Percentiles rank a stretch among this genome's conserved stretches.
These are phyloP conservation scores for Diddensiella santjacobensis DNA, from an alignment of 805 yeast genomes.

Conservation along the genomic window DNA sequence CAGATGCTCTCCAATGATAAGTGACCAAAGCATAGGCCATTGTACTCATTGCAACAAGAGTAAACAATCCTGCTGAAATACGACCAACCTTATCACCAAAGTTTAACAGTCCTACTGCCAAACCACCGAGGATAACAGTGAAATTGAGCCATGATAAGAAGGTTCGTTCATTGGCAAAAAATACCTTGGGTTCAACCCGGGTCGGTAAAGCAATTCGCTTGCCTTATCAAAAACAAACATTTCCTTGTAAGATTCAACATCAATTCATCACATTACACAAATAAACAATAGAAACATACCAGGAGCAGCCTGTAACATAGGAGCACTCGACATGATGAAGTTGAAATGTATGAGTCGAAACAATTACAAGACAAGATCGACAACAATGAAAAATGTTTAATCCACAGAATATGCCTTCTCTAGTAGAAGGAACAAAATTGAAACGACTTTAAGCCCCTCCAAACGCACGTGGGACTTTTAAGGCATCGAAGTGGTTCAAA, in stretches of 20 bases:
- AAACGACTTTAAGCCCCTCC: too few relatives aligned
- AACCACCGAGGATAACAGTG: conserved; percentile 95
- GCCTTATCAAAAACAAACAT: conserved; percentile 36
- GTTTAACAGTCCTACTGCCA: conserved; percentile 92
- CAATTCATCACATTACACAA: not conserved
- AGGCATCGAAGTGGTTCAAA: too few relatives aligned
- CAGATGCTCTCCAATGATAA: conserved; percentile 99
- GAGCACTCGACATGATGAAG: conserved; percentile 76
- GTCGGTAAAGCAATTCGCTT: conserved; percentile 97
- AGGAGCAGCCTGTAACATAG: conserved; percentile 67
- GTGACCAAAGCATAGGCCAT: conserved; percentile 94
- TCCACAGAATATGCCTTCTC: too few relatives aligned
- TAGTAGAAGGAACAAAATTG: too few relatives aligned
- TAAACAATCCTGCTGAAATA: conserved; percentile 89
- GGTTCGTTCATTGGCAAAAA: conserved; percentile 98
- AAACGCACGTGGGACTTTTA: too few relatives aligned
- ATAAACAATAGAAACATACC: conserved; percentile 39
- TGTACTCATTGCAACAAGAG: conserved; percentile 94
- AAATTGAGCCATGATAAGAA: conserved; percentile 97
- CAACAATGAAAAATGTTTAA: too few relatives aligned
- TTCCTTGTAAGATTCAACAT: not conserved
- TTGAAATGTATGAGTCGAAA: too few relatives aligned
- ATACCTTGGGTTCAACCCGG: conserved; percentile 97
- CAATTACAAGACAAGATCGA: too few relatives aligned
- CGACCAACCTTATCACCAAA: conserved; percentile 95